phyloP scores from a whole-genome alignment of 2,329 filamentous ascomycete genomes.

The Beauveria caledonica region DNA sequence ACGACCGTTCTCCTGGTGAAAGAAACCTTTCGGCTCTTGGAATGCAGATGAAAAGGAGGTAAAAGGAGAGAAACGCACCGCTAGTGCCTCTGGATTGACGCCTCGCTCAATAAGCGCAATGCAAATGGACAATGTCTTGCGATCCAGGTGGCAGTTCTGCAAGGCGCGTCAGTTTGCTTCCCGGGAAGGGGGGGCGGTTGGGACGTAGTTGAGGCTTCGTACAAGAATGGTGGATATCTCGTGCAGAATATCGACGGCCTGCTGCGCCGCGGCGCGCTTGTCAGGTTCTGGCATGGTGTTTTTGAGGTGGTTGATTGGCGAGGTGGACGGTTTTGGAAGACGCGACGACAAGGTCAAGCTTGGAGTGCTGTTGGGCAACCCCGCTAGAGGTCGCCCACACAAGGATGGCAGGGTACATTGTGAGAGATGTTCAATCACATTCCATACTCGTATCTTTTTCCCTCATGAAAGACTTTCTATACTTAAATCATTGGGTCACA shows the following conservation, averaged over 20 bases:
- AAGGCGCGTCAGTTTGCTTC: slow-evolving; percentile 1
- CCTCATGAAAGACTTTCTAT: not conserved
- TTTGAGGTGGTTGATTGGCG: not conserved
- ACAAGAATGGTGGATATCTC: slow-evolving; percentile 88
- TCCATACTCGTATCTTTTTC: not conserved
- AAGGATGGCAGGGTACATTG: not conserved
- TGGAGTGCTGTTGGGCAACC: not conserved
- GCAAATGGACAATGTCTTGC: slow-evolving; percentile 85
- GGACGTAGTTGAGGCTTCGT: slow-evolving; percentile 21
- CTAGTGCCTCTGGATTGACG: slow-evolving; percentile 89
- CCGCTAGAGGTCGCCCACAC: not conserved
- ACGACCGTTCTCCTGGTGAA: too few relatives aligned
- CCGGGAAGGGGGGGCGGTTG: not conserved
- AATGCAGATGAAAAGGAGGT: not conserved
- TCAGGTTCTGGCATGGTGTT: slow-evolving; percentile 42
- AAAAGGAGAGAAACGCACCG: slow-evolving; percentile 50
- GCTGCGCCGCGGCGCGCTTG: slow-evolving; percentile 69
- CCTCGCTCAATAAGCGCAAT: slow-evolving; percentile 97
- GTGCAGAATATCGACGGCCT: slow-evolving; percentile 74
- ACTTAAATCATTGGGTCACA: too few relatives aligned
- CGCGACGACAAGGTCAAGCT: not conserved
- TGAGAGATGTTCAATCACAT: not conserved
- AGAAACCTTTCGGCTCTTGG: not conserved
- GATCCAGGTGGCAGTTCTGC: slow-evolving; percentile 89
- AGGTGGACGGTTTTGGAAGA: not conserved